Evolutionary conservation across 805 yeast species (phyloP).

Genomic region (Sugiyamaella boreocaroliniensis): DNA sequence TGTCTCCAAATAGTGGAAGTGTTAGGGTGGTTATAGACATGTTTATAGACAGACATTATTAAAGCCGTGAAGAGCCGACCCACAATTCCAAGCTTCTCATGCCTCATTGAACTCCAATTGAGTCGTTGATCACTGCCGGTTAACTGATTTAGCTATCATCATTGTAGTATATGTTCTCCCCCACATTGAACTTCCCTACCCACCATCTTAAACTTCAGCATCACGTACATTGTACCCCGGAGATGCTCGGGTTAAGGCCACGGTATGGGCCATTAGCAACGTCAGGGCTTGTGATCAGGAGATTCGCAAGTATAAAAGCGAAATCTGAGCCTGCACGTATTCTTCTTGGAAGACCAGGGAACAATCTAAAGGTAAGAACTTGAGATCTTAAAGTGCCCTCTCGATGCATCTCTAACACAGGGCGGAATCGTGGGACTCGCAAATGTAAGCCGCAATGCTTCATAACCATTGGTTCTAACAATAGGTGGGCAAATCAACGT

Average conservation of each 20-base stretch:
- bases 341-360: conserved; percentile 43
- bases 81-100: neutral
- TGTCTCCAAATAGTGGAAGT: neutral
- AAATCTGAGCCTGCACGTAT: neutral
- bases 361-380: conserved; percentile 38
- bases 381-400: neutral
- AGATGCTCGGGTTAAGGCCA: neutral
- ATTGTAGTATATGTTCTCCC: too few species aligned
- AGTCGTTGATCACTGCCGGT: too few species aligned
- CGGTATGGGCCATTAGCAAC: neutral
- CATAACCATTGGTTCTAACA: neutral
- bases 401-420: conserved; percentile 41
- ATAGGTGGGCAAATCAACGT: conserved; percentile 46
- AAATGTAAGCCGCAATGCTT: conserved; percentile 34
- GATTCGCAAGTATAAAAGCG: conserved; percentile 2
- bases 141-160: too few species aligned
- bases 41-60: neutral
- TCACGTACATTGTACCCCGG: neutral
- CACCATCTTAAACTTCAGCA: too few species aligned
- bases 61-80: too few species aligned
- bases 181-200: too few species aligned
- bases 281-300: neutral
- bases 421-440: conserved; percentile 59
- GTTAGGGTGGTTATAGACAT: neutral
- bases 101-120: neutral